Percentiles rank a stretch among this genome's conserved stretches.
These are phyloP conservation scores for Lactuca saligna DNA, from an alignment of 129 eudicot species.

Conservation along the genomic window DNA sequence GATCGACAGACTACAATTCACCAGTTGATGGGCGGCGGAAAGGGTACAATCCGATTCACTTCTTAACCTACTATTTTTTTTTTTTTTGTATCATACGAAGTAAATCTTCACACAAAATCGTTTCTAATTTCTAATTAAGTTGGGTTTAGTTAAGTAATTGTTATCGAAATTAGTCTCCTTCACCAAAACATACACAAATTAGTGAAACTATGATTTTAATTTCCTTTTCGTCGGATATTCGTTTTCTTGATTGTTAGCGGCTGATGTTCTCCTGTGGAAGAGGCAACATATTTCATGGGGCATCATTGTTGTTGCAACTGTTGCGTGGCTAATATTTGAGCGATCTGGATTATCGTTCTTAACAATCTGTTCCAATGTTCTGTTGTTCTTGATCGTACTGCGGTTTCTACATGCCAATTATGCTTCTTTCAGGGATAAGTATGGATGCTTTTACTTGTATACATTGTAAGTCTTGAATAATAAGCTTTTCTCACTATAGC, in stretches of 20 bases:
- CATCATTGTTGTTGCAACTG: slow-evolving; percentile 69
- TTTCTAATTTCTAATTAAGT: slow-evolving; percentile 8
- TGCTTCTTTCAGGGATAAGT: slow-evolving; percentile 60
- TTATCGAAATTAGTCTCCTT: not conserved
- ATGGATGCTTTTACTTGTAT: slow-evolving; percentile 21
- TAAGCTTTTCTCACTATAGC: not conserved
- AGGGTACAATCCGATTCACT: slow-evolving; percentile 41
- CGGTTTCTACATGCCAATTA: slow-evolving; percentile 81
- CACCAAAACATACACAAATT: not conserved
- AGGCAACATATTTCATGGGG: slow-evolving; percentile 59
- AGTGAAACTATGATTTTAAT: not conserved
- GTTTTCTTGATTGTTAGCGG: slow-evolving; percentile 54
- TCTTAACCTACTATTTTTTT: not conserved
- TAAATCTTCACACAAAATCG: not conserved
- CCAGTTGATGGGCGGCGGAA: slow-evolving; percentile 95
- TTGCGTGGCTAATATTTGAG: slow-evolving; percentile 84
- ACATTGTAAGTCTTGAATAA: not conserved
- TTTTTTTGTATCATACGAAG: not conserved
- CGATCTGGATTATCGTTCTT: slow-evolving; percentile 72
- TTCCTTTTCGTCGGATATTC: too few species aligned
- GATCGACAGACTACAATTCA: slow-evolving; percentile 65
- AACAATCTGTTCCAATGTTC: slow-evolving; percentile 75
- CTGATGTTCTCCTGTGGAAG: slow-evolving; percentile 85
- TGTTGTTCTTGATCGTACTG: slow-evolving; percentile 68
- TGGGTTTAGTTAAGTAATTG: not conserved